phyloP scores from a whole-genome alignment of 345 rosid species.

The Populus alba region DNA sequence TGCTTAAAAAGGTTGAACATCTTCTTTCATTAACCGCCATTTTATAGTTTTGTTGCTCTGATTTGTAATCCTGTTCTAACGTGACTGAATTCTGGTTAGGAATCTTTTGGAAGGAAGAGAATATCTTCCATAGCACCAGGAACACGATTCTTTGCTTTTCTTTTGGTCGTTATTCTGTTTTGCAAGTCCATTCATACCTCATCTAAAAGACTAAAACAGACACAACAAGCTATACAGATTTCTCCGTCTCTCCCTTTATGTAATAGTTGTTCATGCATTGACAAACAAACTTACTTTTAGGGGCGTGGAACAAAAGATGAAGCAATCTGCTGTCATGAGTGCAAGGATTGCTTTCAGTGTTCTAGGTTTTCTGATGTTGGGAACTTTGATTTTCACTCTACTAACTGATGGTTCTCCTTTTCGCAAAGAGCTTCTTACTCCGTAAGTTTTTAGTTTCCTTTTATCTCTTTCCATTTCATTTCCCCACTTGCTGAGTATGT shows the following conservation, averaged over 20 bases:
- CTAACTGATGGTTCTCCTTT: conserved; percentile 81
- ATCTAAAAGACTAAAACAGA: background rate
- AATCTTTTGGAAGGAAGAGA: background rate
- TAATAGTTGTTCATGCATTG: background rate
- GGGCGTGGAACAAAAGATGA: conserved; percentile 40
- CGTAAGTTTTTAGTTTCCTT: conserved; percentile 45
- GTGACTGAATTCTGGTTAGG: background rate
- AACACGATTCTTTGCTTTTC: background rate
- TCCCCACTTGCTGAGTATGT: background rate
- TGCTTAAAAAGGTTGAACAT: background rate
- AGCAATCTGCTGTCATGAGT: conserved; percentile 45
- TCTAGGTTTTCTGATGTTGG: conserved; percentile 68
- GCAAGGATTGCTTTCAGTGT: conserved; percentile 58
- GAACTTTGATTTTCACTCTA: conserved; percentile 65
- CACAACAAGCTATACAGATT: background rate
- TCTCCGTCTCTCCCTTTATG: background rate
- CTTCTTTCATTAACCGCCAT: background rate
- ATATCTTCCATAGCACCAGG: background rate
- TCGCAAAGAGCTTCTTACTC: conserved; percentile 72
- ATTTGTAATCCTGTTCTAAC: background rate
- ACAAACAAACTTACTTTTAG: conserved; percentile 30
- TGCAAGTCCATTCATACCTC: background rate
- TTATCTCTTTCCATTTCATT: background rate
- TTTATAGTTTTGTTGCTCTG: background rate
- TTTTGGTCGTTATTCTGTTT: background rate